Conservation (phyloP, 2,329 filamentous ascomycete species). For the Calonectria crousiana region DNA sequence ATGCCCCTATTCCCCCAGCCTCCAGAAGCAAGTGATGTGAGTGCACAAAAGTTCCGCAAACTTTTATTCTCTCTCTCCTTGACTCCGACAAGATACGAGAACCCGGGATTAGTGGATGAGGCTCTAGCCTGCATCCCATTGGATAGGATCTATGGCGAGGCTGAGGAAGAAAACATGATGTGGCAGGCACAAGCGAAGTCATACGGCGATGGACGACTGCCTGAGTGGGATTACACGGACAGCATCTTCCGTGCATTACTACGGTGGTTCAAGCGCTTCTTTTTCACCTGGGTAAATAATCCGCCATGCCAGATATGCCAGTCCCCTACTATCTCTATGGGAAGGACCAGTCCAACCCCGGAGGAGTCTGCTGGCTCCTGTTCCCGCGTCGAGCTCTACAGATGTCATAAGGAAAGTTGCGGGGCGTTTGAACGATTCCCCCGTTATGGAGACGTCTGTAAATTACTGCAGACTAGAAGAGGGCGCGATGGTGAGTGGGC, state of each 20-base stretch:
- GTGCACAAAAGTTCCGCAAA: conserved; percentile 82
- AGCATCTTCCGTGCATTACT: conserved; percentile 91
- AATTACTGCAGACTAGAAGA: conserved; percentile 84
- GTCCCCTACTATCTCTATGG: conserved; percentile 84
- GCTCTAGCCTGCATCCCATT: conserved; percentile 88
- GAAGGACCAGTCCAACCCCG: conserved; percentile 85
- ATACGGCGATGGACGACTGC: conserved; percentile 81
- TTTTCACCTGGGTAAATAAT: conserved; percentile 98
- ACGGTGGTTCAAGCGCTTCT: conserved; percentile 92
- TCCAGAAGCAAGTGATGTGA: conserved; percentile 59
- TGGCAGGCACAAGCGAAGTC: conserved; percentile 89
- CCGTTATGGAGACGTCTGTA: conserved; percentile 94
- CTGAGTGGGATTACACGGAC: conserved; percentile 97
- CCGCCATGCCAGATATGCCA: conserved; percentile 86
- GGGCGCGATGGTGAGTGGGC: conserved; percentile 96
- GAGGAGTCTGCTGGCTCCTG: conserved; percentile 93
- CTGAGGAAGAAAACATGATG: conserved; percentile 92
- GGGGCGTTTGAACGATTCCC: conserved; percentile 89
- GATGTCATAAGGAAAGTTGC: conserved; percentile 82
- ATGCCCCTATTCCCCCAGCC: conserved; percentile 26
- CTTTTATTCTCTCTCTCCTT: conserved; percentile 86
- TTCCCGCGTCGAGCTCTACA: conserved; percentile 88
- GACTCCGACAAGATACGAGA: conserved; percentile 94
- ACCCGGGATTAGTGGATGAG: conserved; percentile 93
- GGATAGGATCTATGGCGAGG: conserved; percentile 91